These are phyloP conservation scores for Chalciporus sp. DNA, from an alignment of 1,284 basidiomycete species.

Conservation along the genomic window DNA sequence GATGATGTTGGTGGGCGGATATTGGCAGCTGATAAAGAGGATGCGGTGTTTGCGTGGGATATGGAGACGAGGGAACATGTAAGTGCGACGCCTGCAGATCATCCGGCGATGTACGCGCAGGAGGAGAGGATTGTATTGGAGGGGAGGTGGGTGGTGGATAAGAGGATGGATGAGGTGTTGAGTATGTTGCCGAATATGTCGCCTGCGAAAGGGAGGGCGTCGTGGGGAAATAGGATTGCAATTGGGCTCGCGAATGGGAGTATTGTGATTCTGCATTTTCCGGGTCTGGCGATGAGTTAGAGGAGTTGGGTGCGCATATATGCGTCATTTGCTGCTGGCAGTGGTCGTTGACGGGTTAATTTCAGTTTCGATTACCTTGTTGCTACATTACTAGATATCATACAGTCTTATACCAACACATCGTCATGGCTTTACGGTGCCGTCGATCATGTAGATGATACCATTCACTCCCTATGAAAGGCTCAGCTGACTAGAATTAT, in stretches of 20 bases:
- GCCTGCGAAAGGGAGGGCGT: slow-evolving; percentile 26
- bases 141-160: slow-evolving; percentile 29
- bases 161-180: slow-evolving; percentile 13
- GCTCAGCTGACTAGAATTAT: slow-evolving; percentile 1
- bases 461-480: slow-evolving; percentile 63
- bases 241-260: slow-evolving; percentile 35
- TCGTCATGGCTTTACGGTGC: slow-evolving; percentile 44
- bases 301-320: not conserved
- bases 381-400: not conserved
- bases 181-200: slow-evolving; percentile 33
- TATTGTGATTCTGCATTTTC: slow-evolving; percentile 31
- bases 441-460: slow-evolving; percentile 71
- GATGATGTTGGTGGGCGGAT: slow-evolving; percentile 22
- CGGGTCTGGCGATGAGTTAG: slow-evolving; percentile 1
- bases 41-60: slow-evolving; percentile 33
- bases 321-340: not conserved
- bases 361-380: not conserved
- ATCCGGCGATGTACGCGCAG: slow-evolving; percentile 12
- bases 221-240: slow-evolving; percentile 24
- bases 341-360: not conserved
- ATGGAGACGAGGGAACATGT: slow-evolving; percentile 24
- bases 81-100: slow-evolving; percentile 20
- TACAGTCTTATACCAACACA: not conserved
- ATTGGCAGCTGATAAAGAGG: slow-evolving; percentile 27
- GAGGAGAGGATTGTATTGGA: slow-evolving; percentile 21